These are phyloP conservation scores for Durotheca rogersii DNA, from an alignment of 495 filamentous ascomycete species.

Conservation along the genomic window DNA sequence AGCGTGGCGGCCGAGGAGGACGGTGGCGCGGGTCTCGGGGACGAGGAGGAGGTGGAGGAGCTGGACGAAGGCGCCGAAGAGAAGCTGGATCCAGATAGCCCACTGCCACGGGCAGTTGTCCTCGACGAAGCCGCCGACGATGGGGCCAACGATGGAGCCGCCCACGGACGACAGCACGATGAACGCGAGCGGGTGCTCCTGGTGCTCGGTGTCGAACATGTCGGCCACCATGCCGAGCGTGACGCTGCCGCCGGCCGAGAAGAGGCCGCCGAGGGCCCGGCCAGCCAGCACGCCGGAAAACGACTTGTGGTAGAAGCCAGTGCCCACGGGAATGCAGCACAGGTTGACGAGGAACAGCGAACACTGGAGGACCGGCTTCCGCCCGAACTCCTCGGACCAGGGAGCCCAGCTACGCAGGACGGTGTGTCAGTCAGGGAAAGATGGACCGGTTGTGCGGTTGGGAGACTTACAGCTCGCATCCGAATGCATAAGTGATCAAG, in stretches of 20 bases:
- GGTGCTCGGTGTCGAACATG: conserved; percentile 68
- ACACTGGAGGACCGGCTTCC: conserved; percentile 68
- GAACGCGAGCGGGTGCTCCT: conserved; percentile 70
- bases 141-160: conserved; percentile 61
- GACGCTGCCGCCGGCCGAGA: conserved; percentile 75
- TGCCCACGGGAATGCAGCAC: conserved; percentile 69
- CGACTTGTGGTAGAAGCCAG: conserved; percentile 60
- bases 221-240: conserved; percentile 83
- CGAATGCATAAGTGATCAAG: conserved; percentile 72
- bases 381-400: conserved; percentile 76
- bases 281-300: conserved; percentile 64
- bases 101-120: conserved; percentile 64
- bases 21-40: conserved; percentile 64
- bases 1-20: conserved; percentile 65
- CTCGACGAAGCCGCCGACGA: conserved; percentile 62
- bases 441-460: background rate
- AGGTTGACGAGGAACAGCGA: conserved; percentile 73
- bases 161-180: conserved; percentile 61
- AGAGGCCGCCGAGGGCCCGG: conserved; percentile 68
- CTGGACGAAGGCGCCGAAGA: conserved; percentile 67
- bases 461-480: conserved; percentile 61
- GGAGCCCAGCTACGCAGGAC: conserved; percentile 63
- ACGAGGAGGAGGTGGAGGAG: conserved; percentile 64
- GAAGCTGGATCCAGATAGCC: conserved; percentile 79
- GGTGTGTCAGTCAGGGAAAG: conserved; percentile 9